These are phyloP conservation scores for Blastomyces emzantsi DNA, from an alignment of 2,329 filamentous ascomycete genomes.

Conservation along the genomic window DNA sequence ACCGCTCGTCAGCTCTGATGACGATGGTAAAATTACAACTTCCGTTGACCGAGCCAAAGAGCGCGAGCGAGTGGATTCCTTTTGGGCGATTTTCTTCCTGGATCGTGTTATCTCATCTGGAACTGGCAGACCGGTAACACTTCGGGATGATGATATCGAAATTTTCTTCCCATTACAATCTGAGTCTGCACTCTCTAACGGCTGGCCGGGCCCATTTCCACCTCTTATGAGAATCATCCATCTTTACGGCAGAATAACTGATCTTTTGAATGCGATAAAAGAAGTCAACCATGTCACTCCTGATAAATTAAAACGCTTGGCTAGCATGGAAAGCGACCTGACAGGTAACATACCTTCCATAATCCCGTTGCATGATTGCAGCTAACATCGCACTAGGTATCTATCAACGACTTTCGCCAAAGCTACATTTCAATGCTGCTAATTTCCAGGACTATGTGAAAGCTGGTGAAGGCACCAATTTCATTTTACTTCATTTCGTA, in stretches of 20 bases:
- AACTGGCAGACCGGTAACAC: conserved; percentile 72
- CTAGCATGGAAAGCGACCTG: conserved; percentile 70
- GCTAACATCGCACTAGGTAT: conserved; percentile 35
- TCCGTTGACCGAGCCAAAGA: conserved; percentile 53
- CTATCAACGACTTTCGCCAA: conserved; percentile 64
- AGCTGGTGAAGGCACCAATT: conserved; percentile 72
- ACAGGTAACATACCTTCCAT: conserved; percentile 41
- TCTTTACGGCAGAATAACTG: conserved; percentile 74
- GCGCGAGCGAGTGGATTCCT: conserved; percentile 74
- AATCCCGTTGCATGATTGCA: conserved; percentile 4
- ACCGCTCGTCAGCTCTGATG: conserved; percentile 19
- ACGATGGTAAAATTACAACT: conserved; percentile 40
- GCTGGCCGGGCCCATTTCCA: conserved; percentile 70
- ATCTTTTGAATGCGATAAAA: conserved; percentile 73
- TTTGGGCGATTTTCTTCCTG: conserved; percentile 84
- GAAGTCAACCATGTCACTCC: conserved; percentile 63
- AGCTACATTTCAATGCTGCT: conserved; percentile 70
- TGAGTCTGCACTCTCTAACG: conserved; percentile 46
- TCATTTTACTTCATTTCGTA: conserved; percentile 68
- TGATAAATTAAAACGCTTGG: conserved; percentile 62
- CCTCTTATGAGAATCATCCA: conserved; percentile 75
- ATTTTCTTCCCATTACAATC: conserved; percentile 56
- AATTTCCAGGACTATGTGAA: conserved; percentile 83
- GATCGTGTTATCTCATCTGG: conserved; percentile 82
- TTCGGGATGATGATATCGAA: conserved; percentile 78